Evolutionary conservation across 2,329 filamentous ascomycete genomes (phyloP), one percentile per base, ranked within the genome.

Genomic region (Pseudogymnoascus sp.): DNA sequence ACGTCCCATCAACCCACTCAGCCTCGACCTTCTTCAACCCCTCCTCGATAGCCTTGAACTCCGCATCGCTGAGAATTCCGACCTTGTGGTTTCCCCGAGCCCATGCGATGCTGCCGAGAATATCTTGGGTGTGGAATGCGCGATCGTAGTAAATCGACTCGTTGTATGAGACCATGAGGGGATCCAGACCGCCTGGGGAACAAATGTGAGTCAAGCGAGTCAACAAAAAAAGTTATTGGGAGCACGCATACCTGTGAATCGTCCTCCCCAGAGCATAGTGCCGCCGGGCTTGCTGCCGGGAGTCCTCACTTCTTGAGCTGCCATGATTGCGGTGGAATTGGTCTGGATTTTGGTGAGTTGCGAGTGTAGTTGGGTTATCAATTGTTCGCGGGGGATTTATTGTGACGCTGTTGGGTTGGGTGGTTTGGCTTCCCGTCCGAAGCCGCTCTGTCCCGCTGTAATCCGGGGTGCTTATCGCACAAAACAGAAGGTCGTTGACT

Each of bases 101-200:
- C 73, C 90, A 95, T 11, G 91, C 90, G 68, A 95, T 89, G 64
- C 83, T 87, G 68, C 91, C 91, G 10, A 83, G 82, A 69, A 95
- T 92, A 70, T 95, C 91, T 74, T 94, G 84, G 65, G 85, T 85
- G 78, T 91, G 90, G 70, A 96, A 86, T 62, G 82, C 80, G 68
- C 86, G 85, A 76, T 96, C 91, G 76, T 89, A 92, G 73, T 84
- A 85, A 69, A 96, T 88, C 62, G 84, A 88, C 70, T 87, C 86
- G 75, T 96, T 96, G 80, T 93, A 96, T 68, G 88, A 81, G 65
- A 86, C 82, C 91, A 96, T 96, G 61, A 95, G 82, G 62, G 91
- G 90, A 76, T 95, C 90, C 68, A 93, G 84, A 69, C 84, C 88
- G 79, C 90, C 89, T 89, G 70, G 63, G 56, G 70, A 74, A 37